These are phyloP conservation scores for Calonectria hongkongensis DNA, from an alignment of 2,329 filamentous ascomycete genomes.

Conservation along the genomic window DNA sequence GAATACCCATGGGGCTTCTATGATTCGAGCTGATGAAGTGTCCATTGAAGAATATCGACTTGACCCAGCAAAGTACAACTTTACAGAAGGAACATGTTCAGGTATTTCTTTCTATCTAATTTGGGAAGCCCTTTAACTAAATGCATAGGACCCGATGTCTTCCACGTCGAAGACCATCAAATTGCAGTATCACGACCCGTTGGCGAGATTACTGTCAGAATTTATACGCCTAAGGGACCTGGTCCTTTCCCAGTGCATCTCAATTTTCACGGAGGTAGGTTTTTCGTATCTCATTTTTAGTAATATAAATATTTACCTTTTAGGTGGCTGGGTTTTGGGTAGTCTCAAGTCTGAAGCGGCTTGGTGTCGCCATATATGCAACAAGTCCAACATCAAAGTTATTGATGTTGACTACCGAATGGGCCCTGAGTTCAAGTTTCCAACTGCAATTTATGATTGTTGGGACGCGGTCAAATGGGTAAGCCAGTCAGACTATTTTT, in stretches of 20 bases:
- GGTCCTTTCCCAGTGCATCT: slow-evolving; percentile 54
- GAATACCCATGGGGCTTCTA: slow-evolving; percentile 53
- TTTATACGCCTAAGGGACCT: slow-evolving; percentile 54
- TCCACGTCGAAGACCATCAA: slow-evolving; percentile 39
- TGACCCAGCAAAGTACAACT: slow-evolving; percentile 54
- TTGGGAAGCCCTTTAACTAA: background rate
- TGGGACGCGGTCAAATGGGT: slow-evolving; percentile 58
- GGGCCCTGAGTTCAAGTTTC: slow-evolving; percentile 52
- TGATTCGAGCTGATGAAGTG: slow-evolving; percentile 55
- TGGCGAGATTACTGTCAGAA: slow-evolving; percentile 51
- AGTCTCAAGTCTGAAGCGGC: slow-evolving; percentile 51
- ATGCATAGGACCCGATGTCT: slow-evolving; percentile 34
- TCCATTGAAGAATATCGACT: slow-evolving; percentile 54
- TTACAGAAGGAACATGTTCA: slow-evolving; percentile 54
- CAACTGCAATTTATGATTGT: slow-evolving; percentile 51
- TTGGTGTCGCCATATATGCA: slow-evolving; percentile 55
- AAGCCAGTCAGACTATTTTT: background rate
- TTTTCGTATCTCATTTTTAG: background rate
- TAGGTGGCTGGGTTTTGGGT: slow-evolving; percentile 54
- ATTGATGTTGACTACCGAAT: slow-evolving; percentile 57
- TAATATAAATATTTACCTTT: background rate
- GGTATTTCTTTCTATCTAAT: slow-evolving; percentile 36
- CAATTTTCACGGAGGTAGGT: slow-evolving; percentile 53
- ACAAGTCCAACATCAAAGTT: slow-evolving; percentile 52
- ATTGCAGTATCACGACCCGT: slow-evolving; percentile 52